Evolutionary conservation across 805 yeast genomes (phyloP).

Genomic region (Candida ulmi): DNA sequence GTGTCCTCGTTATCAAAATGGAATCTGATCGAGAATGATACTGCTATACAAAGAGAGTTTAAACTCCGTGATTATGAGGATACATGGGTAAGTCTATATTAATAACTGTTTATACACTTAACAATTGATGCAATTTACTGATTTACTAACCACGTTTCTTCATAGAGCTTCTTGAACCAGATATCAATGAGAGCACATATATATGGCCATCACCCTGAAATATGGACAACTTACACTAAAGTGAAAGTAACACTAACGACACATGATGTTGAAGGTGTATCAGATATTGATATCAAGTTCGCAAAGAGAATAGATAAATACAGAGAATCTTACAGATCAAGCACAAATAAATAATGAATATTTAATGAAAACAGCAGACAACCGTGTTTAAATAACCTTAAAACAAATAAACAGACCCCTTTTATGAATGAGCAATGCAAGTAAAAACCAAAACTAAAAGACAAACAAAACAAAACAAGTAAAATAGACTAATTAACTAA

Average conservation of each 20-base stretch:
- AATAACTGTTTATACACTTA: no score
- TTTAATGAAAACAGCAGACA: no score
- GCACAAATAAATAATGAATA: no score
- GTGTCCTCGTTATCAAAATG: conserved; percentile 22
- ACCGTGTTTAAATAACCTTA: no score
- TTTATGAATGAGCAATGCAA: no score
- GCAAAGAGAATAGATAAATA: conserved; percentile 44
- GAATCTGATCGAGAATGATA: conserved; percentile 9
- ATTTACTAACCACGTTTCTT: no score
- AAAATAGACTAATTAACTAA: no score
- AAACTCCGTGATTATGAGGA: conserved; percentile 47
- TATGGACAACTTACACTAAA: conserved; percentile 51
- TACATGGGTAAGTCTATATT: conserved; percentile 53
- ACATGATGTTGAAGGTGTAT: conserved; percentile 52
- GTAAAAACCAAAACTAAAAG: no score
- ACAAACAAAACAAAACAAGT: no score
- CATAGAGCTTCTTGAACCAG: conserved; percentile 41
- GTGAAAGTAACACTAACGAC: conserved; percentile 54
- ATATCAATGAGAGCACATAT: conserved; percentile 53
- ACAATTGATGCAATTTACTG: no score
- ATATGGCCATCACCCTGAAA: conserved; percentile 67
- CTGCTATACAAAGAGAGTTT: conserved; percentile 29
- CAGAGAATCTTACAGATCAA: conserved; percentile 8
- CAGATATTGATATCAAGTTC: conserved; percentile 52
- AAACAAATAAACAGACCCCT: no score